phyloP scores from a whole-genome alignment of 768 basidiomycete genomes.

The Pleurotus djamor region DNA sequence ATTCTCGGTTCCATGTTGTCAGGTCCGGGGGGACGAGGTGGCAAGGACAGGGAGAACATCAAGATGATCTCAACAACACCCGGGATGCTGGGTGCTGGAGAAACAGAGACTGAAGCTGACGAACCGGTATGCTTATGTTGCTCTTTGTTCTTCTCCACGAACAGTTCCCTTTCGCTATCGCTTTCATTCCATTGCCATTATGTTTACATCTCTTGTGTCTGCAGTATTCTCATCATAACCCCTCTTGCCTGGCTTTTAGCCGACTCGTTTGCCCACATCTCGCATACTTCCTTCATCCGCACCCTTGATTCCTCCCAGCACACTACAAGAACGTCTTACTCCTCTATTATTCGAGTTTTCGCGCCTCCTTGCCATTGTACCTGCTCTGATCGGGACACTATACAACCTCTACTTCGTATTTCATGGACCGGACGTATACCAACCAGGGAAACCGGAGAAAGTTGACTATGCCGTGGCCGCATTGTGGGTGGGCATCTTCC shows the following conservation, averaged over 20 bases:
- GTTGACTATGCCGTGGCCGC: constrained; percentile 67
- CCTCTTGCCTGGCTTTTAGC: constrained; percentile 29
- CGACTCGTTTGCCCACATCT: constrained; percentile 66
- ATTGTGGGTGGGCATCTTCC: constrained; percentile 56
- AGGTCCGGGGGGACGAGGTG: constrained; percentile 12
- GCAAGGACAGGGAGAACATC: constrained; percentile 21
- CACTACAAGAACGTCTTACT: constrained; percentile 44
- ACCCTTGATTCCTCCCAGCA: constrained; percentile 46
- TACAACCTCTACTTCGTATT: constrained; percentile 58
- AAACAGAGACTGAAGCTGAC: constrained; percentile 79
- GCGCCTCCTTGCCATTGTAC: constrained; percentile 69
- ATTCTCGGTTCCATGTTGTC: constrained; percentile 1
- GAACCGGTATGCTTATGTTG: constrained; percentile 57
- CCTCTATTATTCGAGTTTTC: constrained; percentile 69
- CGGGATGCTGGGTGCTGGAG: constrained; percentile 60
- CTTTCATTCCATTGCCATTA: neutral
- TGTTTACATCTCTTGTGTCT: neutral
- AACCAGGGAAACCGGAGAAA: constrained; percentile 41
- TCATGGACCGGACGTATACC: constrained; percentile 7
- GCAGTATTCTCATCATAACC: neutral
- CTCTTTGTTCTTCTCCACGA: neutral
- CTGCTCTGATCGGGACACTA: constrained; percentile 64
- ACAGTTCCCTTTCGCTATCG: neutral
- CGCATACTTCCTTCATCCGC: constrained; percentile 53
- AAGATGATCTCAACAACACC: constrained; percentile 65